A percentile compares a stretch with the other conserved stretches of the same genome.
Conservation (phyloP, 345 rosid genomes). For the Citrus glauca region DNA sequence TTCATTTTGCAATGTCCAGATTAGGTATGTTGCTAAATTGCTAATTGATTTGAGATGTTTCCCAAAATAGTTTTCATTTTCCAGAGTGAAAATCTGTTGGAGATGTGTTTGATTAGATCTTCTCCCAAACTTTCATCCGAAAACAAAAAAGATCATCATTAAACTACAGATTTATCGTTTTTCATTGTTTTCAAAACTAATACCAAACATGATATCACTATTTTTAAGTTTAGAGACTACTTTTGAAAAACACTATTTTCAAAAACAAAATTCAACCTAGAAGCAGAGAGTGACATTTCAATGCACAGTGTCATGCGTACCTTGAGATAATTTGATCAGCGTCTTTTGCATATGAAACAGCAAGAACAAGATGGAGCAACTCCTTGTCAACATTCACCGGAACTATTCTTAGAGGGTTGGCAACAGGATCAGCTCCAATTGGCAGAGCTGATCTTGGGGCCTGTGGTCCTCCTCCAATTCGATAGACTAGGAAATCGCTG, state of each 20-base stretch:
- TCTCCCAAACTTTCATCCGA: too few species aligned
- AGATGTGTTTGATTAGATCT: neutral
- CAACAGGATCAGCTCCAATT: slow-evolving; percentile 69
- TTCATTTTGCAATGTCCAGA: neutral
- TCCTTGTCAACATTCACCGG: slow-evolving; percentile 62
- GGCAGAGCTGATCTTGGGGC: slow-evolving; percentile 92
- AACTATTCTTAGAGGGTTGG: slow-evolving; percentile 70
- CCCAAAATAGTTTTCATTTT: neutral
- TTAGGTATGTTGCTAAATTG: neutral
- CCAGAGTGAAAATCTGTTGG: neutral
- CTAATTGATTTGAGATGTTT: neutral
- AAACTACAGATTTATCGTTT: neutral
- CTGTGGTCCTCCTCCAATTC: slow-evolving; percentile 92
- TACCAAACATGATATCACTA: neutral
- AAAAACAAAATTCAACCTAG: neutral
- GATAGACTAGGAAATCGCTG: slow-evolving; percentile 63
- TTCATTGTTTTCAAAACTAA: neutral
- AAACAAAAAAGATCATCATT: too few species aligned
- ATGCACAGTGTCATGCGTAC: slow-evolving; percentile 21
- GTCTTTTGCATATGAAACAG: slow-evolving; percentile 86
- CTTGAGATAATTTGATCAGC: slow-evolving; percentile 79
- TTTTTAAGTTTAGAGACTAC: neutral
- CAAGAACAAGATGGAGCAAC: slow-evolving; percentile 75
- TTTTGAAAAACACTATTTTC: neutral
- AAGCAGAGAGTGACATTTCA: neutral